These are phyloP conservation scores for Komagataella mondaviorum DNA, from an alignment of 805 yeast species.

Conservation along the genomic window DNA sequence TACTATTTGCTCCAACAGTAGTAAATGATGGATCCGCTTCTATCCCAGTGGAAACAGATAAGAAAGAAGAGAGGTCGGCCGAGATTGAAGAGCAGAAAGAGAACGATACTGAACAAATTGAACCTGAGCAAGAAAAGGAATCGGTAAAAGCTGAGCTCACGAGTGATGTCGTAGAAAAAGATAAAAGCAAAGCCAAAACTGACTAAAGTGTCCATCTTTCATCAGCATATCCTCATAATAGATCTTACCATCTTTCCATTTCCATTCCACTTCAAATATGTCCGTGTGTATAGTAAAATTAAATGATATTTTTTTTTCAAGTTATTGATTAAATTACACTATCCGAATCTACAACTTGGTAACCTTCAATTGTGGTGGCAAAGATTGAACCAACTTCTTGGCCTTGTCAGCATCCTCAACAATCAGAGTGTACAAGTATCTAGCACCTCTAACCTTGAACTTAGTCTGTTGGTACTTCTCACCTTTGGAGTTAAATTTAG, in stretches of 20 bases:
- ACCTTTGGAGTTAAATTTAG: conserved; percentile 68
- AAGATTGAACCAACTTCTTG: conserved; percentile 91
- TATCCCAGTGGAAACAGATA: neutral
- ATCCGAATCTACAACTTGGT: conserved; percentile 18
- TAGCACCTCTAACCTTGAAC: conserved; percentile 97
- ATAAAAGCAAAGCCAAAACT: neutral
- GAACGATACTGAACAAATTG: neutral
- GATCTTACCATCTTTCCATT: neutral
- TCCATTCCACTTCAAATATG: neutral
- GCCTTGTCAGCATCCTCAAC: conserved; percentile 95
- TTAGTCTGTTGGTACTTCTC: conserved; percentile 87
- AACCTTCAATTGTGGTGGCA: conserved; percentile 86
- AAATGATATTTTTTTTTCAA: neutral
- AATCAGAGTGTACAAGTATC: conserved; percentile 86
- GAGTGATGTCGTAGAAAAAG: neutral
- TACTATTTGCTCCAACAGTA: neutral
- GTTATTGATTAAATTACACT: neutral
- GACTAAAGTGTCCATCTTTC: neutral
- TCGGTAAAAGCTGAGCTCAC: neutral
- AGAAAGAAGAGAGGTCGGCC: neutral
- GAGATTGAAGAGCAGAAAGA: neutral
- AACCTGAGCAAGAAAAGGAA: neutral
- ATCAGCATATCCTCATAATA: neutral
- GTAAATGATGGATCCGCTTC: neutral
- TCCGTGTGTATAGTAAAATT: neutral